These are phyloP conservation scores for Pseudogymnoascus sp. DNA, from an alignment of 2,329 filamentous ascomycete genomes.

Conservation along the genomic window DNA sequence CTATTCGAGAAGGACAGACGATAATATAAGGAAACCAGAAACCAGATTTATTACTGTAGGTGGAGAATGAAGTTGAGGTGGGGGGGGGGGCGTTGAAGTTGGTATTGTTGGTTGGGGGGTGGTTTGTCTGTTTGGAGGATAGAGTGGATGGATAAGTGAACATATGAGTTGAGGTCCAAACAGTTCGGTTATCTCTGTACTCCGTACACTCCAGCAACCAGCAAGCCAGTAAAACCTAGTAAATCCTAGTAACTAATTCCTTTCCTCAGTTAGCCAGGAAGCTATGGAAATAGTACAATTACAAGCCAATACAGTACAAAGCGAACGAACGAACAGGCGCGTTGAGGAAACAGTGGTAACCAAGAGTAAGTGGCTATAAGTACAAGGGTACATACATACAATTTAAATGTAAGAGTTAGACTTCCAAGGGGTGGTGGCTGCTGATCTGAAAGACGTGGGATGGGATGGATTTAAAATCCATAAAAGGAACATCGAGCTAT, in stretches of 20 bases:
- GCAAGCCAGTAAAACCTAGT: not conserved
- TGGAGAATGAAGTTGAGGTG: constrained; percentile 4
- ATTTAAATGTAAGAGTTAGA: constrained; percentile 7
- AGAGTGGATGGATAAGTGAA: not conserved
- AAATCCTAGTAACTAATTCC: not conserved
- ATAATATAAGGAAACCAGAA: constrained; percentile 7
- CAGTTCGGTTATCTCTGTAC: not conserved
- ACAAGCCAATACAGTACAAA: not conserved
- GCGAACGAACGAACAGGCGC: not conserved
- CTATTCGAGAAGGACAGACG: constrained; percentile 8
- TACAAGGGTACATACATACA: constrained; percentile 6
- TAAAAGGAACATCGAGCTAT: not conserved
- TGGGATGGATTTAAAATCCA: not conserved
- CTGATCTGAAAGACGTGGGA: not conserved
- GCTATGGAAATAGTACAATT: not conserved
- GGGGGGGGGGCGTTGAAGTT: not conserved
- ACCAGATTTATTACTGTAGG: constrained; percentile 1
- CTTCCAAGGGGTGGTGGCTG: not conserved
- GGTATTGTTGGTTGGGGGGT: not conserved
- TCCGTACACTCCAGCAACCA: not conserved
- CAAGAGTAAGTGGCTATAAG: not conserved
- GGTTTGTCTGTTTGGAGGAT: constrained; percentile 4
- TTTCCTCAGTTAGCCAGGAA: not conserved
- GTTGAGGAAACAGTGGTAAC: constrained; percentile 1
- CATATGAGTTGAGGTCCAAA: constrained; percentile 7